These are phyloP conservation scores for Coemansia aciculifera DNA, from an alignment of 192 early-diverging fungal species.

Conservation along the genomic window DNA sequence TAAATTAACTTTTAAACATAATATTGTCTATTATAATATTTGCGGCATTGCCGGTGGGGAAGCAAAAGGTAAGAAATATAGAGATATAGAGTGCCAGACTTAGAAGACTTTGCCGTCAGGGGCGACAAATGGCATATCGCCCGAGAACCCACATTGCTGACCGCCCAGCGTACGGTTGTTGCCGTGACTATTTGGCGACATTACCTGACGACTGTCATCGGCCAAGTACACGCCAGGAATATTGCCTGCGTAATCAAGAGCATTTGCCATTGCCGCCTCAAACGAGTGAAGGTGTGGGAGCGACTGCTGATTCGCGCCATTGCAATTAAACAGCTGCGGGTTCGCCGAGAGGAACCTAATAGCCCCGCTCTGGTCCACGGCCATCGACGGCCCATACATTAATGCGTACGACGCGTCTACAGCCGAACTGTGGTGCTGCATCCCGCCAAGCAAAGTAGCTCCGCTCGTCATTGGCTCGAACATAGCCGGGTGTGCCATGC, in stretches of 20 bases:
- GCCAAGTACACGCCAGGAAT: conserved; percentile 11
- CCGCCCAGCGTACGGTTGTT: not conserved
- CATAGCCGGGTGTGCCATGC: not conserved
- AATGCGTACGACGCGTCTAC: not conserved
- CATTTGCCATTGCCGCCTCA: not conserved
- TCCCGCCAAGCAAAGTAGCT: not conserved
- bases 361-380: not conserved
- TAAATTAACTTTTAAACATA: not conserved
- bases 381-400: not conserved
- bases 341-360: conserved; percentile 3
- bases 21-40: not conserved
- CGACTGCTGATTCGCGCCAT: not conserved
- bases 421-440: not conserved
- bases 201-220: not conserved
- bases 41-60: no score
- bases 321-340: not conserved
- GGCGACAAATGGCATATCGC: conserved; percentile 1
- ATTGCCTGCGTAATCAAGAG: not conserved
- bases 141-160: conserved; percentile 5
- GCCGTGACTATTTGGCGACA: not conserved
- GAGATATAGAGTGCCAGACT: not conserved
- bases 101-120: conserved; percentile 24
- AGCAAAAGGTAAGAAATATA: not conserved
- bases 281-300: not conserved
- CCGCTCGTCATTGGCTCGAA: not conserved